These are phyloP conservation scores for Fusarium sp. DNA, from an alignment of 2,329 filamentous ascomycete species.

Conservation along the genomic window DNA sequence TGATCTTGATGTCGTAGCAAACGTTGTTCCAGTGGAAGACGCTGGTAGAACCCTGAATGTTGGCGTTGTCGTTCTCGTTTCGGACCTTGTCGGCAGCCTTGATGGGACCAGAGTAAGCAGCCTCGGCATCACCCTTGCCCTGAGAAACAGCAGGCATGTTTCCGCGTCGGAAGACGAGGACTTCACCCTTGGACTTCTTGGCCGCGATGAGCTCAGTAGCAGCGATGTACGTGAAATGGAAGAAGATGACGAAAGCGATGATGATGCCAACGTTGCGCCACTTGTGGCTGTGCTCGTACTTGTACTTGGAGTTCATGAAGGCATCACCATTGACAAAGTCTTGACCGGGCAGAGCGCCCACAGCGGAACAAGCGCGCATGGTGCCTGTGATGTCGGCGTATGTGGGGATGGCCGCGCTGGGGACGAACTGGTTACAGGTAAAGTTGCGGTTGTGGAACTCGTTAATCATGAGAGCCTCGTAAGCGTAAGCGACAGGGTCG, in stretches of 20 bases:
- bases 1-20: conserved; percentile 79
- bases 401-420: conserved; percentile 38
- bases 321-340: conserved; percentile 56
- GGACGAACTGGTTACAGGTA: conserved; percentile 38
- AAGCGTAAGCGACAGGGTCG: conserved; percentile 73
- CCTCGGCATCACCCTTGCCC: conserved; percentile 35
- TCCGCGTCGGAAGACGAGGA: conserved; percentile 67
- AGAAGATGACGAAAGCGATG: conserved; percentile 60
- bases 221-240: conserved; percentile 59
- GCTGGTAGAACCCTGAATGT: conserved; percentile 42
- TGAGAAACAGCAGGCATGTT: conserved; percentile 31
- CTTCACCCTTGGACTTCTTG: conserved; percentile 69
- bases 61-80: conserved; percentile 11
- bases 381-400: conserved; percentile 41
- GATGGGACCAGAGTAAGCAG: conserved; percentile 29
- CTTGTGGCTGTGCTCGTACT: conserved; percentile 59
- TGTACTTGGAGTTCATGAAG: conserved; percentile 59
- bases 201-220: conserved; percentile 59
- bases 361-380: conserved; percentile 58
- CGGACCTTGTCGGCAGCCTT: conserved; percentile 32
- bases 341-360: conserved; percentile 59
- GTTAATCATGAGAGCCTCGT: conserved; percentile 74
- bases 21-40: conserved; percentile 79
- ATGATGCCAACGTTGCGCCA: conserved; percentile 70
- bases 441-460: conserved; percentile 62